Percentiles rank a stretch among this genome's conserved stretches.
Evolutionary conservation across 108 stramenopile species (phyloP).

Genomic region (Pseudonitzschia multiseries): DNA sequence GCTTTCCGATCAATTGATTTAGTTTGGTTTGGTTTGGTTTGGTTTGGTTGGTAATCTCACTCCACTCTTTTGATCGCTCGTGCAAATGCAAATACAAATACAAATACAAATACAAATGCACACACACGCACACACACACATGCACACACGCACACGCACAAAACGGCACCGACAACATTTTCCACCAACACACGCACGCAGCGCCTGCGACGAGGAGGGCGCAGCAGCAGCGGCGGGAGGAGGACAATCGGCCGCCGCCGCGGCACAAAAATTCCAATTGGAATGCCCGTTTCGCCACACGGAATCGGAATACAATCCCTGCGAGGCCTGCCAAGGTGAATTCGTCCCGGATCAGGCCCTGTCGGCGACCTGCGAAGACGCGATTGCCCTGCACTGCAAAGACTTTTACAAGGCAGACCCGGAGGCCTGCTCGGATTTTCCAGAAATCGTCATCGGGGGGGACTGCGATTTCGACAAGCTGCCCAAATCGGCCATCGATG

Average conservation of each 20-base stretch:
- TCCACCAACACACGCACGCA: background rate
- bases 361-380: conserved; percentile 7
- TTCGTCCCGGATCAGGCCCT: background rate
- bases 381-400: conserved; percentile 29
- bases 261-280: background rate
- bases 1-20: too few relatives aligned
- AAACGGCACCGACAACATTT: background rate
- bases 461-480: conserved; percentile 28
- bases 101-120: too few relatives aligned
- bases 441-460: conserved; percentile 26
- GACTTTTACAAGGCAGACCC: conserved; percentile 19
- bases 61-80: too few relatives aligned
- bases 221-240: too few relatives aligned
- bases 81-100: too few relatives aligned
- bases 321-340: conserved; percentile 13
- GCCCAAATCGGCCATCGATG: background rate
- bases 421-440: conserved; percentile 36
- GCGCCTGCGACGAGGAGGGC: background rate
- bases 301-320: conserved; percentile 9
- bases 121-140: too few relatives aligned
- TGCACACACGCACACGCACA: too few relatives aligned
- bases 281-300: conserved; percentile 19
- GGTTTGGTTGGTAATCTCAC: too few relatives aligned
- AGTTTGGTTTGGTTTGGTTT: too few relatives aligned
- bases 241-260: background rate